These are phyloP conservation scores for Penicillium carneum DNA, from an alignment of 2,329 filamentous ascomycete genomes.

Conservation along the genomic window DNA sequence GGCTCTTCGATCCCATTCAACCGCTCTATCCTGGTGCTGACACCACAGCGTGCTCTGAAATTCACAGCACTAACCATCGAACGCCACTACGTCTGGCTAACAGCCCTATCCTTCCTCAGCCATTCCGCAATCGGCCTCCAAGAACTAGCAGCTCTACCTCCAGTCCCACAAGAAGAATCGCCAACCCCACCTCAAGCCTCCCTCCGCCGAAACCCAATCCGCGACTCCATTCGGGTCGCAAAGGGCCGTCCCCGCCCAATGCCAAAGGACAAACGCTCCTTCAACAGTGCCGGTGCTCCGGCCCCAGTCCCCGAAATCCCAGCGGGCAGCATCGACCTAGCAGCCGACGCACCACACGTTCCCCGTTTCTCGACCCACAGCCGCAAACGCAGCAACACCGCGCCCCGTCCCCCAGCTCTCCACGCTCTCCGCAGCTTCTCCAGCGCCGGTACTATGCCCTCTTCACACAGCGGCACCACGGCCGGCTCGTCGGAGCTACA, in stretches of 20 bases:
- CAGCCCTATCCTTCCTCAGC: conserved; percentile 90
- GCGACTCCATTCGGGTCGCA: conserved; percentile 87
- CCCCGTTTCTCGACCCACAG: conserved; percentile 68
- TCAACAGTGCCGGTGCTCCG: conserved; percentile 39
- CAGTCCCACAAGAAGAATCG: conserved; percentile 55
- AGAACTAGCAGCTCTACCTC: conserved; percentile 70
- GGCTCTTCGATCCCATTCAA: conserved; percentile 71
- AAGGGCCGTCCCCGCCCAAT: conserved; percentile 69
- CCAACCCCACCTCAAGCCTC: conserved; percentile 56
- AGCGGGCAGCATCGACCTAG: conserved; percentile 40
- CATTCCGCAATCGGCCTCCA: conserved; percentile 84
- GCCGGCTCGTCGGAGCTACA: conserved; percentile 68
- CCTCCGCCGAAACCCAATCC: conserved; percentile 68
- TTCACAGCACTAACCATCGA: conserved; percentile 86
- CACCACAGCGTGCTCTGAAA: conserved; percentile 89
- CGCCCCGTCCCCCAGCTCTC: conserved; percentile 65
- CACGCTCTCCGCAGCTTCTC: conserved; percentile 80
- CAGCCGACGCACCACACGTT: conserved; percentile 60
- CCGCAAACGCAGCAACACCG: conserved; percentile 89
- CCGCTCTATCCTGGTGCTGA: conserved; percentile 92
- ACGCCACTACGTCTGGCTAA: conserved; percentile 93
- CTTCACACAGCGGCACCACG: conserved; percentile 62
- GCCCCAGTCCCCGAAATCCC: conserved; percentile 47
- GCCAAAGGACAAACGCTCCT: conserved; percentile 51
- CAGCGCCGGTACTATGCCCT: conserved; percentile 48